Evolutionary conservation across 805 yeast species (phyloP).

Genomic region (Novakomyces olei): DNA sequence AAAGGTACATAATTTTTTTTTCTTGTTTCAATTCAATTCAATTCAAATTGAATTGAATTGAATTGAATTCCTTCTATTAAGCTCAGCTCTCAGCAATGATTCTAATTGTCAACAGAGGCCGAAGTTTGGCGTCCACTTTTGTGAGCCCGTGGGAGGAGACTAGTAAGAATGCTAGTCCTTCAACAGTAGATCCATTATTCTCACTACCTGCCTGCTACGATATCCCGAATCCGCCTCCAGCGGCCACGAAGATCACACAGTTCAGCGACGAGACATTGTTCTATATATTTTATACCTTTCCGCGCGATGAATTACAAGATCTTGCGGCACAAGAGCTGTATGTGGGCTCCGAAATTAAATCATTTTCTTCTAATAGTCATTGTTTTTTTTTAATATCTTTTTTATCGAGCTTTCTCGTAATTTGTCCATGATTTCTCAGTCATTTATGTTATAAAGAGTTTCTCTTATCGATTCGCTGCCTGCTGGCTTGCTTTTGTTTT

Average conservation of each 20-base stretch:
- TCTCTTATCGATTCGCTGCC: too few species aligned
- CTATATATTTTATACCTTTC: slow-evolving; percentile 80
- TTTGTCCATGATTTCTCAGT: not conserved
- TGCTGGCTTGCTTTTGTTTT: too few species aligned
- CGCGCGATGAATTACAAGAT: slow-evolving; percentile 82
- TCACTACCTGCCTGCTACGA: slow-evolving; percentile 35
- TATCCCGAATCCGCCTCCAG: slow-evolving; percentile 23
- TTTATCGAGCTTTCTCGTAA: too few species aligned
- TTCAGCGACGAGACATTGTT: slow-evolving; percentile 84
- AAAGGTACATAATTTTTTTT: not conserved
- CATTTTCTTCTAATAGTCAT: not conserved
- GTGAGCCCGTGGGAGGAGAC: slow-evolving; percentile 98
- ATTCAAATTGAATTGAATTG: too few species aligned
- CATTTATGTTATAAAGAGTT: too few species aligned
- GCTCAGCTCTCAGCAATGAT: too few species aligned
- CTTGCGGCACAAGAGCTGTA: slow-evolving; percentile 68
- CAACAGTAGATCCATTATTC: slow-evolving; percentile 77
- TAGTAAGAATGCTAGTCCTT: slow-evolving; percentile 57
- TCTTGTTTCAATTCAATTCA: slow-evolving; percentile 20
- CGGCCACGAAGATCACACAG: slow-evolving; percentile 21
- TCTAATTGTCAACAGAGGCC: too few species aligned
- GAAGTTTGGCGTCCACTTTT: too few species aligned
- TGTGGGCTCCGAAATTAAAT: not conserved
- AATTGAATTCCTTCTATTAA: too few species aligned
- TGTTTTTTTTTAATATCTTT: too few species aligned